Evolutionary conservation across 345 rosid genomes (phyloP), one percentile per base, ranked within the genome.

Genomic region (Gynandropsis gynandra): DNA sequence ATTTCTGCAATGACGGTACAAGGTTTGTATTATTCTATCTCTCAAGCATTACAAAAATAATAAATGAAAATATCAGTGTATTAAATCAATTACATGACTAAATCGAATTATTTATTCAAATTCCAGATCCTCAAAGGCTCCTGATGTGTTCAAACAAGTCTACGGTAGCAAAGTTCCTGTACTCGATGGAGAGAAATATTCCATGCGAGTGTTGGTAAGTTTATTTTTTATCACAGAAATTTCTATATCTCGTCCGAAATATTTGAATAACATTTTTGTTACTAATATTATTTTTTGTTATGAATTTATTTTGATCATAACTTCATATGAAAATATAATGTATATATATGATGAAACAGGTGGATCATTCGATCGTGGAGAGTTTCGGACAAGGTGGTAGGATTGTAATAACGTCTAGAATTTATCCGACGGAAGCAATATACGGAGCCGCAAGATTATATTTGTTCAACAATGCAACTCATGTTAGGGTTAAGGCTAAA

Each of bases 341-440:
- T 27, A 1, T 35, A 41, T 15, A 1, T 36, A 10, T 15, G 8
- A 1, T n/a, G n/a, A n/a, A n/a, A n/a, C n/a, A 82, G 87, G 77
- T 83, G 53, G 92, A 86, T 70, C 98, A 90, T 74, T 78, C 95
- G 2, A 76, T 83, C 7, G 71, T 83, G 8, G 95, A 83, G 64
- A 78, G 79, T 56, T 86, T 83, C 49, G 98, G 80, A 16, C 96
- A 78, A 72, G 89, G 89, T 18, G 97, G 96, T 10, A 75, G 98
- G 66, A 60, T 83, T 38, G 47, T 63, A 39, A 79, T 83, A 20
- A 73, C 95, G 1, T 74, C 90, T 3, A 48, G 96, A 42, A 78
- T 74, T 10, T 89, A 81, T 67, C 94, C 97, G n/a, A 89, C 90
- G 9, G 75, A 50, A 54, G 96, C 94, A 9, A 73, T 90, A 20